These are phyloP conservation scores for Omphalotus guepiniiformis DNA, from an alignment of 768 basidiomycete species.

Conservation along the genomic window DNA sequence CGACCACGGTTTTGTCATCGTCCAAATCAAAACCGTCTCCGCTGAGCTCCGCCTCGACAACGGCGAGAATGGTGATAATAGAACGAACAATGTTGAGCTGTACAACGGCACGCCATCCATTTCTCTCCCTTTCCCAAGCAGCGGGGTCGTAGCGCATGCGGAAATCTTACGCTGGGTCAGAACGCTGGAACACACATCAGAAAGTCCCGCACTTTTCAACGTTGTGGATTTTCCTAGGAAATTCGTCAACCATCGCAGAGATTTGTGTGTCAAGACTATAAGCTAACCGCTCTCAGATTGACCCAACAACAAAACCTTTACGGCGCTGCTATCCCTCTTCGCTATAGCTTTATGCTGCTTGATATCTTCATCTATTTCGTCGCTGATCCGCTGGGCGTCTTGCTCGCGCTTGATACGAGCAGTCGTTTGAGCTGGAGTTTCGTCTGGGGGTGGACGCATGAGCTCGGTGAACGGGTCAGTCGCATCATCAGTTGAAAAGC, in stretches of 20 bases:
- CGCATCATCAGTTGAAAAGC: no score
- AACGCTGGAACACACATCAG: conserved; percentile 3
- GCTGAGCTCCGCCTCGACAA: conserved; percentile 52
- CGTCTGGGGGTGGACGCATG: no score
- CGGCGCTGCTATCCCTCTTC: conserved; percentile 41
- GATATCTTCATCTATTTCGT: conserved; percentile 59
- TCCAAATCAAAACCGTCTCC: conserved; percentile 29
- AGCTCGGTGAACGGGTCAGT: no score
- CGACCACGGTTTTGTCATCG: conserved; percentile 28
- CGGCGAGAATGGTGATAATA: conserved; percentile 59
- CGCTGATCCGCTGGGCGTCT: conserved; percentile 44
- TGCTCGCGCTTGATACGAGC: conserved; percentile 42
- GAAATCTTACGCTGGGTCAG: conserved; percentile 46
- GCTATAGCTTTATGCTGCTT: conserved; percentile 39
- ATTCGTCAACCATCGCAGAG: neutral
- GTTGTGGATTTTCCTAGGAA: conserved; percentile 63
- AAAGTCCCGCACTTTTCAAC: conserved; percentile 47
- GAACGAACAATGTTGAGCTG: conserved; percentile 78
- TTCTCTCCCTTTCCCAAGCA: conserved; percentile 64
- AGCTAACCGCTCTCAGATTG: conserved; percentile 62
- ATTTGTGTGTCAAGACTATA: neutral
- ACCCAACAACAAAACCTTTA: conserved; percentile 60
- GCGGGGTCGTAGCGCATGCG: conserved; percentile 62
- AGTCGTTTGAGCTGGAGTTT: conserved; percentile 47
- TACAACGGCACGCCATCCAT: conserved; percentile 72